Base-by-base conservation (phyloP, 352 stramenopile species). In the Pythium plurisporium region DNA sequence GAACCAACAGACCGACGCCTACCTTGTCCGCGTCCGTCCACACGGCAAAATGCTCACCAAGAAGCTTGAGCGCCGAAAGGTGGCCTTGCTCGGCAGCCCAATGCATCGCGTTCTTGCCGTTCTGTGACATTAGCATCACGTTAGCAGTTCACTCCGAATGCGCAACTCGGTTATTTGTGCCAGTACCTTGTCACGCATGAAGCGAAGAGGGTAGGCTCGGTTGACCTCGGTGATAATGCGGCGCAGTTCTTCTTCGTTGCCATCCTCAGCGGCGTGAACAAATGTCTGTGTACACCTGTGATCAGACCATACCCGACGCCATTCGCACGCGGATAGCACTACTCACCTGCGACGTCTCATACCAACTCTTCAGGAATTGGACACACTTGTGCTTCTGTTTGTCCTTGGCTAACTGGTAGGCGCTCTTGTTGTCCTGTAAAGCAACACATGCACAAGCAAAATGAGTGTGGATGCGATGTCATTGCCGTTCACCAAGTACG, bases 341-440 rank as follows among this genome's bases (percentile, higher is more conserved):
- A 3, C 64, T 27, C 75, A 90, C 79, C 79, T 94, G 82, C 27
- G 85, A 90, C 4, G 79, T 92, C 64, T 95, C 85, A 72, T 92
- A 93, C 85, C 85, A 95, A 50, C 49, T 87, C 71, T 92, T 90
- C 15, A 95, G 58, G 58, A 92, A 93, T 61, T 93, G 82, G 45
- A 93, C 84, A 29, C 81, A 92, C 44, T 89, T 86, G 44, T 86
- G 80, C 70, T 92, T 93, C 64, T 95, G 83, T 55, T 93, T 95
- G 65, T 95, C 85, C 55, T 93, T 95, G 19, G 85, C 85, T 30
- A 95, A 72, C 51, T 95, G 85, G 43, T 92, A 95, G 47, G 85
- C 85, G 40, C 82, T 95, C 59, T 91, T 91, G 65, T 95, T 95
- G 55, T 95, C 85, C 85, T 94, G 14, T 41, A 15, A 40, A 38